Evolutionary conservation across 306 rosid genomes (phyloP), one percentile per base, ranked within the genome.

Genomic region (Acacia acuminata): DNA sequence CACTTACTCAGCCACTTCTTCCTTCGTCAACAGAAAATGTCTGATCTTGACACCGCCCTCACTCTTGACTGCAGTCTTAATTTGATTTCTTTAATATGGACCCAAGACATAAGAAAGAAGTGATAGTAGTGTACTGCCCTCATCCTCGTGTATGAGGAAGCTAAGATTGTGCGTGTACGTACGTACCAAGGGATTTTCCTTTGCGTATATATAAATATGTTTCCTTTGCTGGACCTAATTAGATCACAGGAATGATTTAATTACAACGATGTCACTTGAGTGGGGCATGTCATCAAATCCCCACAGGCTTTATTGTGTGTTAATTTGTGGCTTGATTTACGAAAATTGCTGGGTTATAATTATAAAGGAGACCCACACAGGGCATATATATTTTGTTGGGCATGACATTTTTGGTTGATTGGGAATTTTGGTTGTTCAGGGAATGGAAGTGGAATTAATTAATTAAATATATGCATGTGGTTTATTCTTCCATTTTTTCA

Each of bases 11-110:
- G 82, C 98, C 98, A 64, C 99, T 95, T 25, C 92, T 95, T 45
- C 93, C 93, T 84, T 84, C 98, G 43, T 89, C 97, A 36, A 88
- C 96, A 61, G 99, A 93, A 73, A 93, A 85, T 80, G 99, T 96
- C 50, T 96, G 84, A 94, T 82, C 79, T 24, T 10, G 8, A 50
- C 73, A 13, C 40, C 16, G 51, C 24, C 85, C 80, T 79, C 43
- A 82, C 88, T 76, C 86, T 87, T 77, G 75, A 86, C 85, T 42
- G 36, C 76, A 44, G 68, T 79, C 75, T 77, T 24, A 9, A 24
- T 61, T 58, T 22, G 4, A 61, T 77, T 66, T 56, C 89, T 80
- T 27, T 30, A 5, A 51, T 51, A 51, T 32, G 32, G 38, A 69
- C 15, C 16, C 66, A 24, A 61, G 55, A 53, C 63, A 58, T 58